phyloP scores from a whole-genome alignment of 2,329 filamentous ascomycete genomes.

The Talaromyces sp. region DNA sequence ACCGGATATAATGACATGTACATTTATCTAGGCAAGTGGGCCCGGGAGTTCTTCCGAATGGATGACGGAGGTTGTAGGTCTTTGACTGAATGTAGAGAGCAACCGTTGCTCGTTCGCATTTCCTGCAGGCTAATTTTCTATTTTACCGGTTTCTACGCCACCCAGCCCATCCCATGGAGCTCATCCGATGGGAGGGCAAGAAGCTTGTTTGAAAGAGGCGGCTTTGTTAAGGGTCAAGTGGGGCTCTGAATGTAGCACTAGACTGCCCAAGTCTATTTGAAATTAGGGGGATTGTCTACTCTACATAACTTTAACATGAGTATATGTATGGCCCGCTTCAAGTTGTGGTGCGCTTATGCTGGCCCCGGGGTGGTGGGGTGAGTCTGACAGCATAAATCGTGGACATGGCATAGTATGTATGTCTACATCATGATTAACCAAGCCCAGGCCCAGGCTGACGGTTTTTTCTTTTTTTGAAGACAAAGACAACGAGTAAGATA shows the following conservation, averaged over 20 bases:
- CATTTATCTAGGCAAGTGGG: slow-evolving; percentile 3
- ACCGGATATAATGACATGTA: neutral
- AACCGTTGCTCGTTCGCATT: slow-evolving; percentile 25
- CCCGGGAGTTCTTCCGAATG: neutral
- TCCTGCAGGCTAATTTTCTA: slow-evolving; percentile 19
- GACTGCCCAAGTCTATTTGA: too few relatives aligned
- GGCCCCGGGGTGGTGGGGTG: slow-evolving; percentile 7
- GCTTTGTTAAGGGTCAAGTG: neutral
- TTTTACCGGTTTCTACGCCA: slow-evolving; percentile 24
- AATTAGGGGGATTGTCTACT: too few relatives aligned
- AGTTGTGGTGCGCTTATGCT: too few relatives aligned
- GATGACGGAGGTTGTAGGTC: neutral
- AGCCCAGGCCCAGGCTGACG: too few relatives aligned
- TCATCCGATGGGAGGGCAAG: slow-evolving; percentile 21
- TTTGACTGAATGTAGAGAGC: slow-evolving; percentile 5
- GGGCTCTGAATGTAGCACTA: too few relatives aligned
- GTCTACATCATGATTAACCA: too few relatives aligned
- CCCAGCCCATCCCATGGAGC: slow-evolving; percentile 24
- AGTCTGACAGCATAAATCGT: neutral
- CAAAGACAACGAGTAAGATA: too few relatives aligned
- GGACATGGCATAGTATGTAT: too few relatives aligned
- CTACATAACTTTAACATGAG: too few relatives aligned
- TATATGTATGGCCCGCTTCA: too few relatives aligned
- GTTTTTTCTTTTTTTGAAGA: too few relatives aligned
- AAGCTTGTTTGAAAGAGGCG: slow-evolving; percentile 28